A percentile compares a stretch with the other conserved stretches of the same genome.
phyloP scores from a whole-genome alignment of 305 asterid species.

The Solanum hybrid region DNA sequence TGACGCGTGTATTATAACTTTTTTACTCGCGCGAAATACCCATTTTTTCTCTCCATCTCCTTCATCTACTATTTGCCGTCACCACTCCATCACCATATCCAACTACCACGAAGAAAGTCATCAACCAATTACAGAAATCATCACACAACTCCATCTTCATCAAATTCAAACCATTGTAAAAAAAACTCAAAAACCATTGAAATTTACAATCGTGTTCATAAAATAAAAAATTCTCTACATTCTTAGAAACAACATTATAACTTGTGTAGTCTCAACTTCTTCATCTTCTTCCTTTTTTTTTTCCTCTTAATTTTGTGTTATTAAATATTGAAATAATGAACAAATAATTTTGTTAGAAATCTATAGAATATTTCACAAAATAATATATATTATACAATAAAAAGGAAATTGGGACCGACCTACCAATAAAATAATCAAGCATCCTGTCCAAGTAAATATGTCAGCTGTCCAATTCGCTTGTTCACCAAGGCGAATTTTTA shows the following conservation, averaged over 20 bases:
- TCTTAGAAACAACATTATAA: not conserved
- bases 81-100: not conserved
- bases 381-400: not conserved
- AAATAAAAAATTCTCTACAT: rapidly evolving
- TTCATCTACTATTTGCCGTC: not conserved
- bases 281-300: not conserved
- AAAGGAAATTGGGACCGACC: not conserved
- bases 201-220: not conserved
- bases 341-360: not conserved
- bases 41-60: not conserved
- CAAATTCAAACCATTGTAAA: not conserved
- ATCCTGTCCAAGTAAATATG: not conserved
- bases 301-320: not conserved
- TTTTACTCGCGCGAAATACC: not conserved
- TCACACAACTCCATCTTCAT: not conserved
- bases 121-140: not conserved
- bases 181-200: rapidly evolving
- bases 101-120: not conserved
- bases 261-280: not conserved
- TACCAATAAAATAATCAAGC: not conserved
- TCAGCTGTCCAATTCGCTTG: not conserved
- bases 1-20: rapidly evolving
- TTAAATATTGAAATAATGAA: not conserved
- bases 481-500: not conserved
- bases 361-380: not conserved